A percentile compares a stretch with the other conserved stretches of the same genome.
These are phyloP conservation scores for Bipolaris zeicola DNA, from an alignment of 2,329 filamentous ascomycete genomes.

Conservation along the genomic window DNA sequence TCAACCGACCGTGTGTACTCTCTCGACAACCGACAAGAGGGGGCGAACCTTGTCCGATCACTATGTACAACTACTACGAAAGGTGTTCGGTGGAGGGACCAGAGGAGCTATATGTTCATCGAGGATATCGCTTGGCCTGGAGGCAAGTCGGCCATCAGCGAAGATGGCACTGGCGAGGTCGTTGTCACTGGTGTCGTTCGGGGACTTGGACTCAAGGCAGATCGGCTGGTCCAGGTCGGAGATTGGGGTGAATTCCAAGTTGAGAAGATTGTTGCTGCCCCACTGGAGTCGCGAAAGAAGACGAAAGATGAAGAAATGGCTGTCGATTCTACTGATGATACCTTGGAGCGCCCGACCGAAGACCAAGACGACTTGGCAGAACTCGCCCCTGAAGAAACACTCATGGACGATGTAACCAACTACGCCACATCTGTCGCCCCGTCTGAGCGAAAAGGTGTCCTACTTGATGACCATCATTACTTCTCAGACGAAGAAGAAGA, in stretches of 20 bases:
- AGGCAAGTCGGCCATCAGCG: conserved; percentile 48
- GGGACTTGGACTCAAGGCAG: conserved; percentile 84
- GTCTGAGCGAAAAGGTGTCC: conserved; percentile 74
- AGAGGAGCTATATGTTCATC: conserved; percentile 92
- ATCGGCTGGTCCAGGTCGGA: conserved; percentile 86
- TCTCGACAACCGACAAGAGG: conserved; percentile 86
- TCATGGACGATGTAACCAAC: conserved; percentile 72
- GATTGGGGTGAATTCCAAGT: conserved; percentile 96
- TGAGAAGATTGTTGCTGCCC: conserved; percentile 81
- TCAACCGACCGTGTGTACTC: conserved; percentile 89
- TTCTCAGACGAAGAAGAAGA: conserved; percentile 85
- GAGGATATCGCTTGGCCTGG: conserved; percentile 78
- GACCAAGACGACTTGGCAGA: conserved; percentile 84
- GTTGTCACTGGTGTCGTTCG: conserved; percentile 84
- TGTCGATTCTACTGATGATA: conserved; percentile 63
- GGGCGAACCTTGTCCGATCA: conserved; percentile 85
- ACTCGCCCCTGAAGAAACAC: conserved; percentile 82
- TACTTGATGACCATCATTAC: conserved; percentile 96
- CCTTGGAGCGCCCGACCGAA: conserved; percentile 73
- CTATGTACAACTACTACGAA: conserved; percentile 92
- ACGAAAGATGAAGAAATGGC: conserved; percentile 70
- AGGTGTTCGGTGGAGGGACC: conserved; percentile 93
- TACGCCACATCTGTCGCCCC: conserved; percentile 53
- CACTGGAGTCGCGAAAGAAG: conserved; percentile 63
- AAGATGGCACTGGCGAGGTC: conserved; percentile 62